Evolutionary conservation across 2,329 filamentous ascomycete species (phyloP).

Genomic region (Alternaria triticina): DNA sequence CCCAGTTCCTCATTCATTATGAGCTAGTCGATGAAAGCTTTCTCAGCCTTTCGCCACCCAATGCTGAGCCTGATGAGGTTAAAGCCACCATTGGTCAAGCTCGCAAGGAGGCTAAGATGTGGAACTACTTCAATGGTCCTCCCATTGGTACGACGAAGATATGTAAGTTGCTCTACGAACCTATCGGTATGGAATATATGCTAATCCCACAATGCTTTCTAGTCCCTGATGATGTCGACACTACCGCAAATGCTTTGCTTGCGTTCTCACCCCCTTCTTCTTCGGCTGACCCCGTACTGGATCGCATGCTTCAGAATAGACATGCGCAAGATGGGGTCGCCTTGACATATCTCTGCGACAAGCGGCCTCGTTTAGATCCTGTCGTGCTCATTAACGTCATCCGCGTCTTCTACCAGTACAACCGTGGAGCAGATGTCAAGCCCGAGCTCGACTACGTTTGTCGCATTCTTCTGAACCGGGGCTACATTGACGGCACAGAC

Average conservation of each 20-base stretch:
- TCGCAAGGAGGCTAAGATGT: conserved; percentile 12
- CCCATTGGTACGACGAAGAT: conserved; percentile 13
- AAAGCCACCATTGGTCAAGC: conserved; percentile 3
- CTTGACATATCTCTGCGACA: conserved; percentile 43
- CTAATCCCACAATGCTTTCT: neutral
- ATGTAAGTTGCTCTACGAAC: conserved; percentile 7
- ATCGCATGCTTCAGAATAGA: conserved; percentile 43
- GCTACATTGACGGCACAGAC: conserved; percentile 41
- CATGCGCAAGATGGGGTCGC: conserved; percentile 48
- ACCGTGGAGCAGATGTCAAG: conserved; percentile 28
- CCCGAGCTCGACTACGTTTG: conserved; percentile 33
- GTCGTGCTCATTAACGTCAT: conserved; percentile 45
- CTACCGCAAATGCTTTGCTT: conserved; percentile 41
- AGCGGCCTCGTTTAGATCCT: conserved; percentile 32
- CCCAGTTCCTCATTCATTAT: conserved; percentile 38
- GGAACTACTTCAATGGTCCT: conserved; percentile 37
- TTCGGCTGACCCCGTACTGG: conserved; percentile 9
- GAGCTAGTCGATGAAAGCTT: conserved; percentile 19
- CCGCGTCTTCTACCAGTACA: conserved; percentile 39
- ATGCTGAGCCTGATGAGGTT: conserved; percentile 3
- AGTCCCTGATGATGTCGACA: conserved; percentile 45
- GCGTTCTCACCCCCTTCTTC: conserved; percentile 21
- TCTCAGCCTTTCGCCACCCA: conserved; percentile 8
- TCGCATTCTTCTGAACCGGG: conserved; percentile 20
- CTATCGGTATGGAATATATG: neutral